These are phyloP conservation scores for Daldinia sp. DNA, from an alignment of 2,329 filamentous ascomycete genomes.

Conservation along the genomic window DNA sequence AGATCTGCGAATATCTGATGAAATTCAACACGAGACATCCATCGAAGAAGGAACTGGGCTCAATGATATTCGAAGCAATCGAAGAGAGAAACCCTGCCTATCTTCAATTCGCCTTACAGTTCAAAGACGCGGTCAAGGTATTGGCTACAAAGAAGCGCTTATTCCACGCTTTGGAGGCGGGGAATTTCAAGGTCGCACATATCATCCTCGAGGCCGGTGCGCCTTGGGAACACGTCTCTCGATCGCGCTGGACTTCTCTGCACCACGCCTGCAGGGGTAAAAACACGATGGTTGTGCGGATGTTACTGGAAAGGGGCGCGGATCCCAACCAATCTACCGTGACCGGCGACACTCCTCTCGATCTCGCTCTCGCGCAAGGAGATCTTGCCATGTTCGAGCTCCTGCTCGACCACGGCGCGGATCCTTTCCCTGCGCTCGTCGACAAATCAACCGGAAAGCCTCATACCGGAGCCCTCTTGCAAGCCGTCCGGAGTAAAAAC, in stretches of 20 bases:
- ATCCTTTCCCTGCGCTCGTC: not conserved
- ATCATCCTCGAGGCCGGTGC: slow-evolving; percentile 20
- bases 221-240: slow-evolving; percentile 2
- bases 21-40: slow-evolving; percentile 6
- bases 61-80: slow-evolving; percentile 7
- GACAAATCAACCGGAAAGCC: not conserved
- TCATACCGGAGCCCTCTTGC: slow-evolving; percentile 1
- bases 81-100: not conserved
- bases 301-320: slow-evolving; percentile 12
- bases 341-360: not conserved
- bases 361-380: not conserved
- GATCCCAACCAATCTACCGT: slow-evolving; percentile 1
- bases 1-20: slow-evolving; percentile 3
- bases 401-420: slow-evolving; percentile 6
- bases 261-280: not conserved
- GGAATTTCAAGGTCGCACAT: not conserved
- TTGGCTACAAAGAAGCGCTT: not conserved
- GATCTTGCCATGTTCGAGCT: not conserved
- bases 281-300: not conserved
- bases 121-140: not conserved
- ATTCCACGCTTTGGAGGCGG: slow-evolving; percentile 1
- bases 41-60: not conserved
- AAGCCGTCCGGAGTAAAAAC: not conserved
- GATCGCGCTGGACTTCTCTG: slow-evolving; percentile 8
- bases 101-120: slow-evolving; percentile 13